Base-by-base conservation (phyloP, 129 eudicot species). In the Helichrysum umbraculigerum region DNA sequence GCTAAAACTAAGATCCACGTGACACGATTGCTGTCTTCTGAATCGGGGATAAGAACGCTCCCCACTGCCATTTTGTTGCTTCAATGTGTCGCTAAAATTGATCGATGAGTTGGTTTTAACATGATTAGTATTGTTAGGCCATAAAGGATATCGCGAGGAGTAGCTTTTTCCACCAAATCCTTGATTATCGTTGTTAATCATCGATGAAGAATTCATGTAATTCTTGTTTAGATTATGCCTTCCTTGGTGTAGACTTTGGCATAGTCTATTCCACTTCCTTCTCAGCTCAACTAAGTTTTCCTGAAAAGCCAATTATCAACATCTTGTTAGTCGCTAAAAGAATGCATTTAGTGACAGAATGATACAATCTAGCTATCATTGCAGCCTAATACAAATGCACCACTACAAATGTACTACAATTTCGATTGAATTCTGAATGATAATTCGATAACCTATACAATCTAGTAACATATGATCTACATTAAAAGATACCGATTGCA, bases 1-100 rank as follows among this genome's bases (percentile, higher is more conserved):
- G 28, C 28, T 70, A 78, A 88, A 91, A 78, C 87, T 83, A 72
- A 91, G 87, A 73, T 91, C 96, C 22, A 89, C 82, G 77, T 91
- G 90, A 76, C 97, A 91, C 3, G 96, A 91, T 68, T 91, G 92
- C 51, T 91, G 97, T 71, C 97, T 78, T 75, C 97, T 89, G 81
- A 91, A 91, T 50, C 92, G 81, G 0, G 97, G 90, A 20, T 83
- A 75, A 30, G 92, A 57, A 57, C 85, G 82, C 56, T 79, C 80
- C 44, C 72, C 82, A 4, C 58, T 71, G 61, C 75, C 82, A 54
- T 71, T 80, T 66, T 70, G 83, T 68, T 74, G 63, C 84, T 81
- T 86, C 62, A 71, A n/a, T 22, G 81, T 67, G 72, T 84, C 81
- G 20, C 83, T 84, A 68, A 88, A 91, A 11, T 92, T 84, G 58